A percentile compares a stretch with the other conserved stretches of the same genome.
These are phyloP conservation scores for Calonectria pseudoturangicola DNA, from an alignment of 2,329 filamentous ascomycete genomes.

Conservation along the genomic window DNA sequence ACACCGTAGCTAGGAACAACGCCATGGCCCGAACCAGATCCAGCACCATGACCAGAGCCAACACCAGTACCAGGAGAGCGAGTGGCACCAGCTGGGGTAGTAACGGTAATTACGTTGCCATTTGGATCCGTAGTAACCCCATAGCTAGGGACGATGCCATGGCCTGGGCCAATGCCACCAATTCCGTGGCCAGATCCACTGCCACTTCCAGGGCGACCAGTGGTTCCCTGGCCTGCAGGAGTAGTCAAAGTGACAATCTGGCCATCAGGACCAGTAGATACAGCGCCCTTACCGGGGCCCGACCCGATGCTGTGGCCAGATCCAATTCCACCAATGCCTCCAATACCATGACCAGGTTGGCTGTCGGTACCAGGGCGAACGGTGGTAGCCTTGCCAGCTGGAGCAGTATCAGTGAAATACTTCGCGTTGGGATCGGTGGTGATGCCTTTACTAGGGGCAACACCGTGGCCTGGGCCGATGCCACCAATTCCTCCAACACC, in stretches of 20 bases:
- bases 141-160: background rate
- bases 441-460: background rate
- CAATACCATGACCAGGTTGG: background rate
- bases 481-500: background rate
- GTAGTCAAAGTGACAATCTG: too few relatives aligned
- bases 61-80: background rate
- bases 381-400: background rate
- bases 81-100: background rate
- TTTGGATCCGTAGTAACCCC: background rate
- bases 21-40: background rate
- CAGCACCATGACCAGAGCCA: background rate
- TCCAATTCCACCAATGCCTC: too few relatives aligned
- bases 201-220: background rate
- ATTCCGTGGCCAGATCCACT: background rate
- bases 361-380: background rate
- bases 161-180: background rate
- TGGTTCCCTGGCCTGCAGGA: too few relatives aligned
- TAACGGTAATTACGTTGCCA: background rate
- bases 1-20: too few relatives aligned
- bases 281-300: background rate
- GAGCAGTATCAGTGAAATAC: background rate
- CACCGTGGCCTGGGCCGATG: background rate
- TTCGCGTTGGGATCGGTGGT: background rate
- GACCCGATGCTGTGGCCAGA: background rate
- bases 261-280: too few relatives aligned